Evolutionary conservation across 768 basidiomycete genomes (phyloP).

Genomic region (Symmetrospora coprosmae): DNA sequence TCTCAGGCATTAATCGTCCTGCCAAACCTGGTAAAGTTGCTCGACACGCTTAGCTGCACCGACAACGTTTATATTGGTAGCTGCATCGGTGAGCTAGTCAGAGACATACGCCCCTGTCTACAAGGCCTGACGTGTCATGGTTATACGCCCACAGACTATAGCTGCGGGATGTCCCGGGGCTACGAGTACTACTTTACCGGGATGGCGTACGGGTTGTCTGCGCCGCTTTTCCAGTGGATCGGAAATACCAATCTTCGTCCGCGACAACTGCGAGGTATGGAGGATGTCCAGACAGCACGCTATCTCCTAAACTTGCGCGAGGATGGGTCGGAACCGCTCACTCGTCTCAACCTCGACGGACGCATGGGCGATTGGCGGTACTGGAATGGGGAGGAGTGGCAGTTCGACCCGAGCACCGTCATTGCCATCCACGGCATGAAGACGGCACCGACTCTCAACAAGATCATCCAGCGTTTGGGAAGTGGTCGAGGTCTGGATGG

Average conservation of each 20-base stretch:
- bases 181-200: constrained; percentile 8
- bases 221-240: constrained; percentile 13
- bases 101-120: not conserved
- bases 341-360: constrained; percentile 6
- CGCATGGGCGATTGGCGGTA: not conserved
- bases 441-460: not conserved
- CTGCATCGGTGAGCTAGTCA: not conserved
- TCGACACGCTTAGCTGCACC: not conserved
- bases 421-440: constrained; percentile 8
- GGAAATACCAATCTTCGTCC: not conserved
- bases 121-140: not conserved
- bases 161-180: constrained; percentile 3
- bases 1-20: not conserved
- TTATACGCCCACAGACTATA: not conserved
- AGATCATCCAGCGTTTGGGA: too few species aligned
- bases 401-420: constrained; percentile 2
- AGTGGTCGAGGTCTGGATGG: too few species aligned
- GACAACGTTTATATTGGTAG: constrained; percentile 8
- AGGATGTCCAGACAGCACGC: constrained; percentile 9
- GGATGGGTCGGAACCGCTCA: not conserved
- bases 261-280: not conserved
- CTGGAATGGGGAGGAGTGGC: not conserved
- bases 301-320: not conserved
- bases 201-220: not conserved
- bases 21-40: not conserved